These are phyloP conservation scores for Cystofilobasidium ferigula DNA, from an alignment of 768 basidiomycete genomes.

Conservation along the genomic window DNA sequence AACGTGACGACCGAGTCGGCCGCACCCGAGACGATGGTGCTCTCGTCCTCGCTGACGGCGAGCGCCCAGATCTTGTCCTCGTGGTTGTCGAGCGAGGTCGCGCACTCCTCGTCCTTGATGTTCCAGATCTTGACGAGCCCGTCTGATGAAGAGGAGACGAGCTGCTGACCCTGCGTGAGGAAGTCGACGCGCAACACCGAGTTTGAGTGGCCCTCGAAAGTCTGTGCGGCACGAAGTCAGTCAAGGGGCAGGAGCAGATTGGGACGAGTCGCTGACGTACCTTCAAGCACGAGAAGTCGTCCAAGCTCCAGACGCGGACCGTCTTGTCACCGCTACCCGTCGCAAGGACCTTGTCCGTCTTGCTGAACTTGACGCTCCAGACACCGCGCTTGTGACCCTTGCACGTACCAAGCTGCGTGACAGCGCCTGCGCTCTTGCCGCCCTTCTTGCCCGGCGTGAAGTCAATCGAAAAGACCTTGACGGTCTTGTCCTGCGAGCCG, in stretches of 20 bases:
- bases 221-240: constrained; percentile 45
- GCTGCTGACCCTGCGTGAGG: constrained; percentile 65
- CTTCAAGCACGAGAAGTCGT: constrained; percentile 79
- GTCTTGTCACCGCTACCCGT: constrained; percentile 94
- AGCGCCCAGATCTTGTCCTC: constrained; percentile 99
- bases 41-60: constrained; percentile 67
- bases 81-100: constrained; percentile 85
- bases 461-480: constrained; percentile 73
- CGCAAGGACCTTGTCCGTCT: constrained; percentile 69
- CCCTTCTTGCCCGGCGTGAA: constrained; percentile 41
- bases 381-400: constrained; percentile 95
- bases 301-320: constrained; percentile 83
- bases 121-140: constrained; percentile 96
- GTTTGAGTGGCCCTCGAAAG: constrained; percentile 96
- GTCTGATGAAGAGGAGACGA: constrained; percentile 84
- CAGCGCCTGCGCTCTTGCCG: constrained; percentile 50
- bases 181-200: constrained; percentile 91
- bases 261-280: constrained; percentile 31
- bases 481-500: constrained; percentile 90
- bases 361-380: constrained; percentile 84
- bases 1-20: constrained; percentile 94
- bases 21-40: constrained; percentile 78
- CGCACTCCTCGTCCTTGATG: constrained; percentile 73
- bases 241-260: background rate
- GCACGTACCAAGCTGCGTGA: constrained; percentile 70